A percentile compares a stretch with the other conserved stretches of the same genome.
phyloP scores from a whole-genome alignment of 2,329 filamentous ascomycete species.

The Colletotrichum camelliae region DNA sequence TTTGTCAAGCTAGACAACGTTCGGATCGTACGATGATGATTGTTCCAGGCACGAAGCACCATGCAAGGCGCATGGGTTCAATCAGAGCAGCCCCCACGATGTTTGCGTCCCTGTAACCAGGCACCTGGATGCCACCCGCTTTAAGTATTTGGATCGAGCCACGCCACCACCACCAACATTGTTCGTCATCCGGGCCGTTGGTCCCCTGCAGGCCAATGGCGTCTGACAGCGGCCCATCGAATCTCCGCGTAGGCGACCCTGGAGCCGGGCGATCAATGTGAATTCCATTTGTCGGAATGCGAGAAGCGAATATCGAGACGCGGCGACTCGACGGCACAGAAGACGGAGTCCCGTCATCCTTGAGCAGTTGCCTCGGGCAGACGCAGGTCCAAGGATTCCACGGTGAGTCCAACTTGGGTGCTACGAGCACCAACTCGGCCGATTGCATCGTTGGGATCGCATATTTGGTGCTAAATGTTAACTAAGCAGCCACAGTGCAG shows the following conservation, averaged over 20 bases:
- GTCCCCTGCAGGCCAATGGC: background rate
- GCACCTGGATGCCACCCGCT: background rate
- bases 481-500: background rate
- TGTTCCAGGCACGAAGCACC: background rate
- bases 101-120: background rate
- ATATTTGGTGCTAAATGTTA: background rate
- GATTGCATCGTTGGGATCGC: background rate
- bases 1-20: no score
- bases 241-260: background rate
- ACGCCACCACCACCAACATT: background rate
- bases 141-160: background rate
- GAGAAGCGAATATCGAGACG: background rate
- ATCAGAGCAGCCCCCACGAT: background rate
- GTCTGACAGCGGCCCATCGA: background rate
- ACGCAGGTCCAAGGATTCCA: background rate
- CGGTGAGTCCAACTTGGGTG: background rate
- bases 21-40: no score
- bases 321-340: background rate
- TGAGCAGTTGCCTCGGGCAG: background rate
- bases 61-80: background rate
- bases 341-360: background rate
- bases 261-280: background rate
- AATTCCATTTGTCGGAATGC: background rate
- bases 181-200: background rate
- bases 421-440: background rate